These are phyloP conservation scores for Xylaria multiplex DNA, from an alignment of 2,329 filamentous ascomycete species.

Conservation along the genomic window DNA sequence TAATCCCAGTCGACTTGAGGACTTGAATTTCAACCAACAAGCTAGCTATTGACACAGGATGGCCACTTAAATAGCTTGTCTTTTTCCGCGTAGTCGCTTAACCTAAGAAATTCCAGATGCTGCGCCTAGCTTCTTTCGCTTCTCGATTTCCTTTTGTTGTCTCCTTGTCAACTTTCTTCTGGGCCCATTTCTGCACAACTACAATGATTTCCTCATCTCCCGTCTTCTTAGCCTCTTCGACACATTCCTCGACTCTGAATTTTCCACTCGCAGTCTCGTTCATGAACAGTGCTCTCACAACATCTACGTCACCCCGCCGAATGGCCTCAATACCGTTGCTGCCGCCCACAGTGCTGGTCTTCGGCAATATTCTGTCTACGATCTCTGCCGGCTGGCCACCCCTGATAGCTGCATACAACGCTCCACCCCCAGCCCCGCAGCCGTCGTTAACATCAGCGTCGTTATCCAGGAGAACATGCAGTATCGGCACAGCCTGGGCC, in stretches of 20 bases:
- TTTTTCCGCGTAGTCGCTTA: too few relatives aligned
- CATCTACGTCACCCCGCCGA: neutral
- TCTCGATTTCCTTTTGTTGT: too few relatives aligned
- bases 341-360: neutral
- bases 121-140: too few relatives aligned
- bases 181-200: neutral
- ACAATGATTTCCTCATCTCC: constrained; percentile 3
- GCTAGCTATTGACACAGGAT: too few relatives aligned
- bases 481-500: constrained; percentile 4
- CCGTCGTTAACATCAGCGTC: constrained; percentile 6
- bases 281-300: neutral
- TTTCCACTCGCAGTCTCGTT: neutral
- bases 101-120: too few relatives aligned
- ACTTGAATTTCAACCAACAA: too few relatives aligned
- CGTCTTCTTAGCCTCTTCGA: neutral
- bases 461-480: constrained; percentile 19
- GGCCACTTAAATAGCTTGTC: too few relatives aligned
- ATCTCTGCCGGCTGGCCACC: constrained; percentile 7
- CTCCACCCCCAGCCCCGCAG: constrained; percentile 1
- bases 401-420: neutral
- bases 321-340: neutral
- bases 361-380: neutral
- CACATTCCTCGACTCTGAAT: neutral
- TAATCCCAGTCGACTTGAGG: too few relatives aligned
- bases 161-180: too few relatives aligned